Base-by-base conservation (phyloP, 106 monocot species). In the Platanthera guangdongensis region DNA sequence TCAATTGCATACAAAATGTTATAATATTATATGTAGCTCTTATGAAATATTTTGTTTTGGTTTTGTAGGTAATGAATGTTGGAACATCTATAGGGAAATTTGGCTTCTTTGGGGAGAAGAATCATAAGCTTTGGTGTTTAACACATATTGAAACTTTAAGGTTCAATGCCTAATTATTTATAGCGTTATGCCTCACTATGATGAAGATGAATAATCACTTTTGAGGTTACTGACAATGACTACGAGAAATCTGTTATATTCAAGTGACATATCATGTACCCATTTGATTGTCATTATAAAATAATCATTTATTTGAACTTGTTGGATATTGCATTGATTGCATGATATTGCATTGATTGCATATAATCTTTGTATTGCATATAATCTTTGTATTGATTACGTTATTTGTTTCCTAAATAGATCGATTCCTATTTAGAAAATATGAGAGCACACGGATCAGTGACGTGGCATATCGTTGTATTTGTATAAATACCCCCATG, bases 81-180 rank as follows among this genome's bases (percentile, higher is more conserved):
- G 97, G 83, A 81, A 97, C 94, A 68, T 94, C 97, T 72, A 72
- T 97, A 77, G 82, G 84, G 50, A 97, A 86, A 86, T 77, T 97
- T 77, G 97, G 97, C 8, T 94, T 97, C 76, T 89, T 94, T 85
- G 91, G 97, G 9, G 80, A 85, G 57, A 84, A 51, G 75, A 88
- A 91, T 86, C 78, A 97, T 71, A 94, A 91, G 79, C 86, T 97
- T 80, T 97, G 97, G 97, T 97, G 93, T 82, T 82, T 97, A 78
- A 97, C 93, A 16, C 93, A 97, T 50, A 97, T 94, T 86, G 94
- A 97, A 82, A 91, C 91, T 19, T 81, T 97, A 79, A 97, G 94
- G 94, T 89, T 60, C 46, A 76, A 57, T 50, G 8, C 15, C 52
- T 67, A 13, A 67, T 70, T 48, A 10, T 39, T 9, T 46, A 15